phyloP scores from a whole-genome alignment of 495 filamentous ascomycete species.

The Arthonia radiata region DNA sequence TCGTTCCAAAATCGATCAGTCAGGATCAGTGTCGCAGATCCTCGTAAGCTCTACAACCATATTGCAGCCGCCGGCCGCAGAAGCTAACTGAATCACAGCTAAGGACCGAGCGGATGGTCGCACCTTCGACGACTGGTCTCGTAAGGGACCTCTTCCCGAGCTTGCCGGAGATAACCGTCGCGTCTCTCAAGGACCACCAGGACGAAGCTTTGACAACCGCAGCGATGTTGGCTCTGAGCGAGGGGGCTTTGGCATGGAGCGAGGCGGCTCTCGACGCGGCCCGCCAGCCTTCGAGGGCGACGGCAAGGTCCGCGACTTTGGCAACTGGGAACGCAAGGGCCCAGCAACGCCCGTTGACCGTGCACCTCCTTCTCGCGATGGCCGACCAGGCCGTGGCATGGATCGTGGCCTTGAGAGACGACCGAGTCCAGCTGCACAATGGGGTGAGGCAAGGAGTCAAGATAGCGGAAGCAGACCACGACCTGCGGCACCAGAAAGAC shows the following conservation, averaged over 20 bases:
- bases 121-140: slow-evolving; percentile 60
- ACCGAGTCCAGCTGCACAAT: slow-evolving; percentile 54
- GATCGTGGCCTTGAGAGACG: slow-evolving; percentile 32
- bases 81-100: slow-evolving; percentile 26
- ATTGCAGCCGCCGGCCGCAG: slow-evolving; percentile 5
- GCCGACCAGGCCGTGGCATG: too few relatives aligned
- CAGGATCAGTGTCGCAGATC: slow-evolving; percentile 65
- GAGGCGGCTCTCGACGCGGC: too few relatives aligned
- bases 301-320: slow-evolving; percentile 64
- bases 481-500: slow-evolving; percentile 28
- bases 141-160: slow-evolving; percentile 69
- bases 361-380: too few relatives aligned
- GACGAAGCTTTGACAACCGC: slow-evolving; percentile 22
- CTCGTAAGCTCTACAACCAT: slow-evolving; percentile 30
- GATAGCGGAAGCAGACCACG: slow-evolving; percentile 60
- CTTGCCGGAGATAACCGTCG: slow-evolving; percentile 22
- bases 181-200: slow-evolving; percentile 14
- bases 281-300: slow-evolving; percentile 32
- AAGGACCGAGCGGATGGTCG: slow-evolving; percentile 38
- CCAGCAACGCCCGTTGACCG: slow-evolving; percentile 69
- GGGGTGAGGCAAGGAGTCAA: slow-evolving; percentile 63
- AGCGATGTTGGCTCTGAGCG: too few relatives aligned
- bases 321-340: slow-evolving; percentile 88
- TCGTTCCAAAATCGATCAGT: slow-evolving; percentile 71
- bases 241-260: too few relatives aligned